These are phyloP conservation scores for Pestalotiopsis sp. DNA, from an alignment of 2,329 filamentous ascomycete genomes.

Conservation along the genomic window DNA sequence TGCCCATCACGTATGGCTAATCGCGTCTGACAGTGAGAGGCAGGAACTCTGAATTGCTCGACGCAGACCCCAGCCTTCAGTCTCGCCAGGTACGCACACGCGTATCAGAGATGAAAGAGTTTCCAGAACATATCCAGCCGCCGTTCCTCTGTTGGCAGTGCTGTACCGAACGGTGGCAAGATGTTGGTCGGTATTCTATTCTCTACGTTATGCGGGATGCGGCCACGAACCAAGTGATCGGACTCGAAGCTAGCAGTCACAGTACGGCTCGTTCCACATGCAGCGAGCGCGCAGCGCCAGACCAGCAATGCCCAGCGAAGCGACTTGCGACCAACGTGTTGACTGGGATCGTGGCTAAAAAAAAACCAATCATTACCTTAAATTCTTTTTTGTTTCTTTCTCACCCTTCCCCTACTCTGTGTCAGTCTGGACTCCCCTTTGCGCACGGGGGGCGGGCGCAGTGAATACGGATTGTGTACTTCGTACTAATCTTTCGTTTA, in stretches of 20 bases:
- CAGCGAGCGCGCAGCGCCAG: background rate
- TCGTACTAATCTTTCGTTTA: slow-evolving; percentile 14
- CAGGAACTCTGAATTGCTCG: background rate
- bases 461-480: slow-evolving; percentile 10
- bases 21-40: background rate
- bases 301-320: too few relatives aligned
- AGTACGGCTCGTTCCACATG: slow-evolving; percentile 10
- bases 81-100: background rate
- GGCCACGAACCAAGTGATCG: slow-evolving; percentile 13
- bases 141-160: background rate
- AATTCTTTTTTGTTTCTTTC: slow-evolving; percentile 1
- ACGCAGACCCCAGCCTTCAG: background rate
- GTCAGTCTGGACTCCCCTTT: background rate
- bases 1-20: background rate
- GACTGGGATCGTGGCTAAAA: slow-evolving; percentile 11
- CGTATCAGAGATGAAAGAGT: background rate
- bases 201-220: background rate
- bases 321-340: background rate
- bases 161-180: background rate
- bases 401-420: background rate
- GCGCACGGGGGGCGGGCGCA: slow-evolving; percentile 6
- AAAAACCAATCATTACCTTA: slow-evolving; percentile 12
- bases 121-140: background rate
- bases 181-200: background rate
- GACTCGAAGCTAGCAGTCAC: slow-evolving; percentile 10